A percentile compares a stretch with the other conserved stretches of the same genome.
phyloP scores from a whole-genome alignment of 1,139 yeast genomes.

The Geotrichum restrictum region DNA sequence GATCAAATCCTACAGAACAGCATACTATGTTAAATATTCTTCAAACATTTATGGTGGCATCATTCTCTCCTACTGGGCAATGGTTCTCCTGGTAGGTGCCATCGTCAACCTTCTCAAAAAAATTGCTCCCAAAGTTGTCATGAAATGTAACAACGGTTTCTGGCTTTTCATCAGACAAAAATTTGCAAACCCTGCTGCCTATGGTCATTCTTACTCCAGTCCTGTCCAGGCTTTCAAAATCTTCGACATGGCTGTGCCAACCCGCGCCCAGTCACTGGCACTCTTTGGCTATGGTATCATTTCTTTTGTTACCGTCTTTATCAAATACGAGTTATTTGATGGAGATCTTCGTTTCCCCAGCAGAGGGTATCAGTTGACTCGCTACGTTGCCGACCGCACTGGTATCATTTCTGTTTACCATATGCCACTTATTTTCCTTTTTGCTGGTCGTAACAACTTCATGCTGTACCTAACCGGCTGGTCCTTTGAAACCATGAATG shows the following conservation, averaged over 20 bases:
- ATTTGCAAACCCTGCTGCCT: constrained; percentile 17
- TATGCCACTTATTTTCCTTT: constrained; percentile 52
- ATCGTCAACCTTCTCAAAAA: constrained; percentile 23
- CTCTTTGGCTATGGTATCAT: constrained; percentile 25
- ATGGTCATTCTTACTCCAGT: constrained; percentile 15
- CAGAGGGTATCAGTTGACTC: constrained; percentile 10
- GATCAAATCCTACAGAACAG: not conserved
- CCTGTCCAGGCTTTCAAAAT: constrained; percentile 27
- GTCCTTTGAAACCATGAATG: constrained; percentile 56
- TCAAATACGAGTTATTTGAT: constrained; percentile 13
- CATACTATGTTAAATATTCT: constrained; percentile 2
- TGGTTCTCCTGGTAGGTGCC: constrained; percentile 25
- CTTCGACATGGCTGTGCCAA: constrained; percentile 25
- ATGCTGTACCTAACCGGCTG: constrained; percentile 56
- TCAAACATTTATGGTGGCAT: constrained; percentile 26
- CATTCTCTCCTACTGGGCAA: constrained; percentile 30
- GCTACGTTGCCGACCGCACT: constrained; percentile 50
- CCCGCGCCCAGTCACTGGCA: constrained; percentile 26
- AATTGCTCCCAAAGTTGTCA: constrained; percentile 10
- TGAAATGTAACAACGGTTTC: constrained; percentile 11
- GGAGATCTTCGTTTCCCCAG: constrained; percentile 10
- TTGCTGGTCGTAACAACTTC: constrained; percentile 64
- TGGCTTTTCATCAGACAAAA: not conserved
- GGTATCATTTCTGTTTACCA: constrained; percentile 55
- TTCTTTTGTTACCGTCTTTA: constrained; percentile 20